phyloP scores from a whole-genome alignment of 306 rosid genomes.

The Malus asiatica region DNA sequence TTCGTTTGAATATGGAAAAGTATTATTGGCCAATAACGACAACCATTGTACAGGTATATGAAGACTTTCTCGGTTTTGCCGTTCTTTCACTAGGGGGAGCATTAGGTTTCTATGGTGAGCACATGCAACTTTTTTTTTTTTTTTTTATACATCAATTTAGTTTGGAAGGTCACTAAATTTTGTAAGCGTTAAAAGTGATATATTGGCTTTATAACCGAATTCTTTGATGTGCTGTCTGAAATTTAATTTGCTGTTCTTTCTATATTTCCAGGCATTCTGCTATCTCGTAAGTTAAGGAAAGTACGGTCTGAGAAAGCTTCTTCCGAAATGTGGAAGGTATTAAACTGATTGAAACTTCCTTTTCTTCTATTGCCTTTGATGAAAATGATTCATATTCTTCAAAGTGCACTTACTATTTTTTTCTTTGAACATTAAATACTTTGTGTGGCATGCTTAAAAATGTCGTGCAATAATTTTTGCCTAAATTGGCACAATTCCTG shows the following conservation, averaged over 20 bases:
- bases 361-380: not conserved
- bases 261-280: conserved; percentile 39
- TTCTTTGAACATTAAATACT: not conserved
- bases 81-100: conserved; percentile 44
- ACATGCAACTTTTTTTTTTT: not conserved
- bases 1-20: not conserved
- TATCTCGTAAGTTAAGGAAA: conserved; percentile 40
- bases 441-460: not conserved
- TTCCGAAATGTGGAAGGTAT: conserved; percentile 72
- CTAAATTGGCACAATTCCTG: not conserved
- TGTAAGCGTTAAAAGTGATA: not conserved
- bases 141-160: not conserved
- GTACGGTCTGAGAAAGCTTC: conserved; percentile 63
- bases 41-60: conserved; percentile 48
- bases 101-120: conserved; percentile 60
- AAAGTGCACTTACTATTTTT: not conserved
- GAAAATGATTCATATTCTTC: not conserved
- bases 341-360: not conserved
- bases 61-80: conserved; percentile 36
- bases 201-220: not conserved
- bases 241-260: not conserved
- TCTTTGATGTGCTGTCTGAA: not conserved
- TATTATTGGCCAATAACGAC: conserved; percentile 8
- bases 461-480: not conserved
- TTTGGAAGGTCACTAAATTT: not conserved